Evolutionary conservation across 2,329 filamentous ascomycete species (phyloP).

Genomic region (Talaromyces sp.): DNA sequence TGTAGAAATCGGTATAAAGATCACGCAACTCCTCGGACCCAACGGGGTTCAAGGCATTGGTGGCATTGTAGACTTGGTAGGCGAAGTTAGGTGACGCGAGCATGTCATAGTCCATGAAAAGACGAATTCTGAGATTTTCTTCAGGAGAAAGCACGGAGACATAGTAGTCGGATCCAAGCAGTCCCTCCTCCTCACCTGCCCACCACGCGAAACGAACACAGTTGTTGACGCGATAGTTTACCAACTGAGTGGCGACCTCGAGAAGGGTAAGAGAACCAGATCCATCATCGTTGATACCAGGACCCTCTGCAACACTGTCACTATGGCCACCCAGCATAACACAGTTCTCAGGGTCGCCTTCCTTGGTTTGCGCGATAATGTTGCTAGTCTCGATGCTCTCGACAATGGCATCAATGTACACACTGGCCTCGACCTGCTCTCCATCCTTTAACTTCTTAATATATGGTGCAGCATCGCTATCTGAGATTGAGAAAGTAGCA

Average conservation of each 20-base stretch:
- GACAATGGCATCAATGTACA: conserved; percentile 41
- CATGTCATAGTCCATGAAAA: conserved; percentile 71
- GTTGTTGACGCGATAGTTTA: conserved; percentile 69
- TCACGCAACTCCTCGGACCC: conserved; percentile 66
- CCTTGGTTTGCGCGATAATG: conserved; percentile 55
- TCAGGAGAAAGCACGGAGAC: conserved; percentile 43
- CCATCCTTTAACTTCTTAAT: conserved; percentile 48
- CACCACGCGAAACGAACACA: conserved; percentile 63
- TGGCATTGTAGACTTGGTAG: conserved; percentile 52
- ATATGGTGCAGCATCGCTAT: conserved; percentile 53
- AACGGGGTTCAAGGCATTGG: conserved; percentile 49
- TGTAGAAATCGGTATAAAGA: conserved; percentile 64
- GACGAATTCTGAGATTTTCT: conserved; percentile 55
- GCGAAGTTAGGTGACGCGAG: conserved; percentile 60
- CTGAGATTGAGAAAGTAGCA: conserved; percentile 62
- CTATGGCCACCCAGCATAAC: conserved; percentile 57
- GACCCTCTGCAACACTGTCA: conserved; percentile 56
- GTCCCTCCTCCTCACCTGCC: conserved; percentile 59
- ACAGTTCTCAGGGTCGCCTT: conserved; percentile 54
- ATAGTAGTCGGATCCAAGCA: conserved; percentile 57
- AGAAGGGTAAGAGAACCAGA: conserved; percentile 60
- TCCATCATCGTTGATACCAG: conserved; percentile 75
- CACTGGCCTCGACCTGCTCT: conserved; percentile 26
- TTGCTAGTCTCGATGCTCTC: conserved; percentile 50
- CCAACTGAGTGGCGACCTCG: conserved; percentile 55